Percentiles rank a stretch among this genome's conserved stretches.
Evolutionary conservation across 2,329 filamentous ascomycete genomes (phyloP).

Genomic region (Capronia americana): DNA sequence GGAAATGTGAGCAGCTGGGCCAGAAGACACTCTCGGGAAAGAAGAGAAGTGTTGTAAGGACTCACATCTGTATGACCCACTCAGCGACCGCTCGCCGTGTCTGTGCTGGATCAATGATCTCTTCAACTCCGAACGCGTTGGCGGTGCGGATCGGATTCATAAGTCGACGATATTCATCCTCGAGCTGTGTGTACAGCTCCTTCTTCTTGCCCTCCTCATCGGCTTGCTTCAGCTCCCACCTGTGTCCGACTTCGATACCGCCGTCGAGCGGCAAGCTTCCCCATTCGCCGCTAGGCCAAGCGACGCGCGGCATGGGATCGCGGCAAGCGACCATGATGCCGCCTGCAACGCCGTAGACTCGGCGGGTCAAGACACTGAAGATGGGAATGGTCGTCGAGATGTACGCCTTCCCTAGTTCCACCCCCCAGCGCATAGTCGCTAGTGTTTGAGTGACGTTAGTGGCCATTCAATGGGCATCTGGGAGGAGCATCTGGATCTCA

Average conservation of each 20-base stretch:
- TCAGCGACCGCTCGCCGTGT: constrained; percentile 62
- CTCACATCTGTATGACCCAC: constrained; percentile 51
- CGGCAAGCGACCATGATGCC: constrained; percentile 68
- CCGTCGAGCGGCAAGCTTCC: constrained; percentile 67
- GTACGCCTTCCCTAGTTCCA: constrained; percentile 66
- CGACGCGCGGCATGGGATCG: constrained; percentile 65
- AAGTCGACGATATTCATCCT: constrained; percentile 64
- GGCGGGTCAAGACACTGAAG: constrained; percentile 67
- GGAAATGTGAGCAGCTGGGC: background rate
- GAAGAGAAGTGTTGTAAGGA: too few relatives aligned
- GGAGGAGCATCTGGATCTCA: too few relatives aligned
- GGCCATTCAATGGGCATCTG: too few relatives aligned
- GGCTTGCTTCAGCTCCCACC: constrained; percentile 54
- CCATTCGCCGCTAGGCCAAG: constrained; percentile 67
- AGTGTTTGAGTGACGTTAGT: too few relatives aligned
- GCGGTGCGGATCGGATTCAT: constrained; percentile 71
- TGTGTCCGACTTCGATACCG: constrained; percentile 58
- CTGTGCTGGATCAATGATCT: constrained; percentile 68
- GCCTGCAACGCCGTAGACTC: constrained; percentile 68
- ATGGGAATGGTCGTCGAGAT: constrained; percentile 68
- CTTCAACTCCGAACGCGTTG: constrained; percentile 68
- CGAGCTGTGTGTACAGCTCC: constrained; percentile 61
- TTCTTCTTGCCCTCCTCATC: constrained; percentile 54
- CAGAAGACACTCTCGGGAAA: too few relatives aligned
- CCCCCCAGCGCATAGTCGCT: constrained; percentile 66